Conservation (phyloP, 306 rosid genomes). For the Vigna reflexopilosa region DNA sequence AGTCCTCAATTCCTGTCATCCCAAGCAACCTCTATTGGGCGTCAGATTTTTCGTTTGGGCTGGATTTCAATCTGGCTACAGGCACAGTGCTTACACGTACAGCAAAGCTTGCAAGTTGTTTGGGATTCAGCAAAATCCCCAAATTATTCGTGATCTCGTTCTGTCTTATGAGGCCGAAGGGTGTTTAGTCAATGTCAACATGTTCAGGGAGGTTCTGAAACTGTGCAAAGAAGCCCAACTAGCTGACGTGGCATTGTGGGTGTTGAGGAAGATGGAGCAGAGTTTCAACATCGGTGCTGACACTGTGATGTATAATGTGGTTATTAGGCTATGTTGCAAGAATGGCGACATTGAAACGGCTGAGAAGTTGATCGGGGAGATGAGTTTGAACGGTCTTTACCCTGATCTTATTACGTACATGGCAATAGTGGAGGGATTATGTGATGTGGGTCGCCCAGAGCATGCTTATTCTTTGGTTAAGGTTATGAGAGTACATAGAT, state of each 20-base stretch:
- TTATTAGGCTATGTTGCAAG: conserved; percentile 68
- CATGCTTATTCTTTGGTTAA: no score
- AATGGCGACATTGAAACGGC: conserved; percentile 68
- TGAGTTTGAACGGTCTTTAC: conserved; percentile 56
- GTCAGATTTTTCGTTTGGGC: conserved; percentile 90
- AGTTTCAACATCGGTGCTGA: conserved; percentile 58
- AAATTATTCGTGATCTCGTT: conserved; percentile 61
- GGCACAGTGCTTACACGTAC: conserved; percentile 72
- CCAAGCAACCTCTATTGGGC: conserved; percentile 61
- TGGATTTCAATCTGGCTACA: conserved; percentile 77
- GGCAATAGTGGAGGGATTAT: conserved; percentile 66
- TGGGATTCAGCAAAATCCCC: conserved; percentile 57
- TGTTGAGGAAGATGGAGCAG: conserved; percentile 63
- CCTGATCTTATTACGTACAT: conserved; percentile 78
- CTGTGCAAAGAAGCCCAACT: conserved; percentile 78
- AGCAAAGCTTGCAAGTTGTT: conserved; percentile 65
- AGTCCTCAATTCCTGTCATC: conserved; percentile 63
- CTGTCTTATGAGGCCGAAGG: conserved; percentile 69
- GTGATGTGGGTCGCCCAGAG: conserved; percentile 45
- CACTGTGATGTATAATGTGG: conserved; percentile 70
- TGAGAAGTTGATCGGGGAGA: conserved; percentile 65
- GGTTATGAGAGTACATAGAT: no score
- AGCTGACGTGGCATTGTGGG: conserved; percentile 68
- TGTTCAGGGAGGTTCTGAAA: conserved; percentile 69
- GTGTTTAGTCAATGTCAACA: conserved; percentile 59